Evolutionary conservation across 2,329 filamentous ascomycete species (phyloP).

Genomic region (Curvularia eragrostidis): DNA sequence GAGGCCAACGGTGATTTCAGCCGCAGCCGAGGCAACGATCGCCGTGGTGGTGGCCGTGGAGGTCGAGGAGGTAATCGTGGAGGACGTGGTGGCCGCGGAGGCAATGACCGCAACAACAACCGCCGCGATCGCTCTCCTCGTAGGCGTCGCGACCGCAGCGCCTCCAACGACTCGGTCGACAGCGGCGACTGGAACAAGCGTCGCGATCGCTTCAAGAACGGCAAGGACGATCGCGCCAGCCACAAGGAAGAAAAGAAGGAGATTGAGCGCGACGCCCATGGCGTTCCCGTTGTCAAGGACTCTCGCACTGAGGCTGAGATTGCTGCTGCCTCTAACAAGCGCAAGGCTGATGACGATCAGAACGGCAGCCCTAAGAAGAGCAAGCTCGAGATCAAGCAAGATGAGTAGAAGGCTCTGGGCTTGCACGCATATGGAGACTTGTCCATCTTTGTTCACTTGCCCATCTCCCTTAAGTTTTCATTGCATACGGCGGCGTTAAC

Average conservation of each 20-base stretch:
- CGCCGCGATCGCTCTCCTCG: conserved; percentile 35
- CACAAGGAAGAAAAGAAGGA: conserved; percentile 32
- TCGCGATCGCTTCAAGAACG: conserved; percentile 46
- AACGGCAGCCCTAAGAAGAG: conserved; percentile 38
- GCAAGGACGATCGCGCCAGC: conserved; percentile 33
- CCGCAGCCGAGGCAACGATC: conserved; percentile 34
- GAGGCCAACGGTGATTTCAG: conserved; percentile 40
- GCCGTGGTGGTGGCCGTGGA: conserved; percentile 41
- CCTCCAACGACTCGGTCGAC: conserved; percentile 27
- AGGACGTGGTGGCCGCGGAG: conserved; percentile 27
- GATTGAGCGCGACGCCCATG: conserved; percentile 35
- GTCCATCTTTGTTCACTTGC: background rate
- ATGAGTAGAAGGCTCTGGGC: conserved; percentile 25
- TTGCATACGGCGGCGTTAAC: conserved; percentile 8
- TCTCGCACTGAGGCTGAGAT: conserved; percentile 25
- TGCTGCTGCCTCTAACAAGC: conserved; percentile 37
- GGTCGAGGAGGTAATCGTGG: conserved; percentile 39
- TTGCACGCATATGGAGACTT: background rate
- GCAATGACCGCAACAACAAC: conserved; percentile 26
- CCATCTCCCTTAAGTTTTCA: background rate
- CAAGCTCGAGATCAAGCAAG: conserved; percentile 47
- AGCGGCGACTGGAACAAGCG: conserved; percentile 39
- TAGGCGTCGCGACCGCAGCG: conserved; percentile 34
- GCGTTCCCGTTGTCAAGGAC: conserved; percentile 39
- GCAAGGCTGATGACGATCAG: conserved; percentile 40